These are phyloP conservation scores for Avena atlantica DNA, from an alignment of 176 grass and related monocot genomes.

Conservation along the genomic window DNA sequence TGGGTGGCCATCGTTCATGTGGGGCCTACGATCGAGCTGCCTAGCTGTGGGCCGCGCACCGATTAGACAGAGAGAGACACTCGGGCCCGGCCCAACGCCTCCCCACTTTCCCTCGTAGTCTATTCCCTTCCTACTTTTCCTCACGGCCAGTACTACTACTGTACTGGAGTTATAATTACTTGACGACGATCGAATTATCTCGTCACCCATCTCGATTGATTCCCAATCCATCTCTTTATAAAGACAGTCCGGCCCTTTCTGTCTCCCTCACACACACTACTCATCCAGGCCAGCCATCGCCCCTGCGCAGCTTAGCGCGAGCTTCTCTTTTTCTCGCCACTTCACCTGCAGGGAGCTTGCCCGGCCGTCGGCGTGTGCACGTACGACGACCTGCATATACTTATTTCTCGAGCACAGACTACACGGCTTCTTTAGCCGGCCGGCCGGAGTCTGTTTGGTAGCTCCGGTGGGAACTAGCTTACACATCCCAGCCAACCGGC, in stretches of 20 bases:
- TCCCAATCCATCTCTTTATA: conserved; percentile 41
- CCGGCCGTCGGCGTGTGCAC: not conserved
- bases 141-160: not conserved
- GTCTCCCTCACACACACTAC: conserved; percentile 55
- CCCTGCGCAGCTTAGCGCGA: not conserved
- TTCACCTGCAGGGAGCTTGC: not conserved
- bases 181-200: not conserved
- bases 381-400: too few relatives aligned
- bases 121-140: not conserved
- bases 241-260: conserved; percentile 64
- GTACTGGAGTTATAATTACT: not conserved
- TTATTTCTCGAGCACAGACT: not conserved
- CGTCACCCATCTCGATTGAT: too few relatives aligned
- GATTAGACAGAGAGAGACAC: conserved; percentile 53
- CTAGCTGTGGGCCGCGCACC: conserved; percentile 6
- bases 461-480: not conserved
- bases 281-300: not conserved
- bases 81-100: not conserved
- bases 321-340: not conserved
- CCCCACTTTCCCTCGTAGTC: not conserved
- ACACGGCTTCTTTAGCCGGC: not conserved
- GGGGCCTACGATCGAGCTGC: not conserved
- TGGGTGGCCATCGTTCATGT: conserved; percentile 36
- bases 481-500: conserved; percentile 4
- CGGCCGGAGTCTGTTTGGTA: not conserved